Percentiles rank a stretch among this genome's conserved stretches.
These are phyloP conservation scores for Thelonectria discophora DNA, from an alignment of 2,329 filamentous ascomycete genomes.

Conservation along the genomic window DNA sequence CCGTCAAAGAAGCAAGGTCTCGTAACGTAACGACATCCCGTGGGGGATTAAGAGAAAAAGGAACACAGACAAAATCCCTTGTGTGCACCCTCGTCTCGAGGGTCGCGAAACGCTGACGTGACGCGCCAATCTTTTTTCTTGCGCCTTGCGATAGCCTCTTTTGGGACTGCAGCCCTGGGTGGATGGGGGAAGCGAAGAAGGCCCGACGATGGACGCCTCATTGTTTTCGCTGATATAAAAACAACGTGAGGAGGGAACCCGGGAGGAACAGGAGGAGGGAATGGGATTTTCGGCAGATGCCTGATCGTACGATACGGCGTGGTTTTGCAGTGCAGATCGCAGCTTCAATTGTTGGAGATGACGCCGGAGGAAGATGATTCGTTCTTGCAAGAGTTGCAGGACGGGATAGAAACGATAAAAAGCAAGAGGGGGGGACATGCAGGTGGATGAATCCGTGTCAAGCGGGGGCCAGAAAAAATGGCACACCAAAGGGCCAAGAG, in stretches of 20 bases:
- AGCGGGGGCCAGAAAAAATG: too few species aligned
- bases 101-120: constrained; percentile 24
- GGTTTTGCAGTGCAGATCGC: constrained; percentile 32
- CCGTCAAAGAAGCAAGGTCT: constrained; percentile 1
- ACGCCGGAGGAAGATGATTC: constrained; percentile 19
- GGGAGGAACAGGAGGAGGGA: constrained; percentile 21
- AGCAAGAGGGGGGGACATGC: not conserved
- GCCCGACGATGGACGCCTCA: constrained; percentile 17
- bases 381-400: too few species aligned
- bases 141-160: not conserved
- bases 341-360: constrained; percentile 15
- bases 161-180: too few species aligned
- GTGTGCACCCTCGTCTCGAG: constrained; percentile 1
- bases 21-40: constrained; percentile 4
- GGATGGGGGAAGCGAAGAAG: too few species aligned
- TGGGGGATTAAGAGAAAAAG: constrained; percentile 7
- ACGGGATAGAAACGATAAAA: not conserved
- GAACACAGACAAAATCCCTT: constrained; percentile 6
- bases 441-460: too few species aligned
- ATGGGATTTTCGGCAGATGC: constrained; percentile 20
- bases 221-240: constrained; percentile 14
- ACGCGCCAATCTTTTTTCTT: constrained; percentile 21
- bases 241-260: constrained; percentile 12
- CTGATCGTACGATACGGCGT: constrained; percentile 33
- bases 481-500: too few species aligned